Evolutionary conservation across 768 basidiomycete genomes (phyloP), one percentile per base, ranked within the genome.

Genomic region (Rossbeevera mucosa): DNA sequence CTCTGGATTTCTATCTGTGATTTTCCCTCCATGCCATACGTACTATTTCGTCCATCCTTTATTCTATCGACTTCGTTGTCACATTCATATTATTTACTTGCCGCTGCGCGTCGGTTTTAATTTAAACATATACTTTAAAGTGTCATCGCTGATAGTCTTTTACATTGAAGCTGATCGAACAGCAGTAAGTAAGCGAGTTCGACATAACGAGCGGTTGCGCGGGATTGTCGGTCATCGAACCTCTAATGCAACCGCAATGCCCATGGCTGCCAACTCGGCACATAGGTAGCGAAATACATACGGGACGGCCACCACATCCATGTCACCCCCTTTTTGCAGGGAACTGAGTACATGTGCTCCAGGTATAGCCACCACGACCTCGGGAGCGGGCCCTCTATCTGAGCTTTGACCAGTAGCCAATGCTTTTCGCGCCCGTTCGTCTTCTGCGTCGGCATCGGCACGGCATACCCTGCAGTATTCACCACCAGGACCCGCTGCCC

Each of bases 221-320:
- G 33, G 8, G 11, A 33, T 33, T n/a, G 16, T 20, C 38, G n/a
- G 33, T 48, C 41, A 90, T 47, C 69, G 79, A 48, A 94, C 81
- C 64, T 89, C 85, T 45, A 98, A 71, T 44, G 91, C 89, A 47
- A 98, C 80, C 30, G 88, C 83, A 61, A 99, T 97, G 43, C 96
- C 95, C 95, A 98, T 98, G 16, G 91, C 88, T n/a, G 94, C 94
- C 60, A 99, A 74, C 73, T 99, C 96, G 2, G 94, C 89, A 65
- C 94, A 94, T 11, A 97, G 78, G 73, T 94, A 91, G 45, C 91
- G 79, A 72, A 96, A 95, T 47, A 95, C 94, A 63, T 90, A 97
- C 7, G 96, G 96, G 20, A 99, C 81, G 12, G 95, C 95, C 48
- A 99, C 85, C 44, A 99, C 86, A 69, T 97, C 96, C 68, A 99